These are phyloP conservation scores for Fabrea salina DNA, from an alignment of 169 alveolate species.

Conservation along the genomic window DNA sequence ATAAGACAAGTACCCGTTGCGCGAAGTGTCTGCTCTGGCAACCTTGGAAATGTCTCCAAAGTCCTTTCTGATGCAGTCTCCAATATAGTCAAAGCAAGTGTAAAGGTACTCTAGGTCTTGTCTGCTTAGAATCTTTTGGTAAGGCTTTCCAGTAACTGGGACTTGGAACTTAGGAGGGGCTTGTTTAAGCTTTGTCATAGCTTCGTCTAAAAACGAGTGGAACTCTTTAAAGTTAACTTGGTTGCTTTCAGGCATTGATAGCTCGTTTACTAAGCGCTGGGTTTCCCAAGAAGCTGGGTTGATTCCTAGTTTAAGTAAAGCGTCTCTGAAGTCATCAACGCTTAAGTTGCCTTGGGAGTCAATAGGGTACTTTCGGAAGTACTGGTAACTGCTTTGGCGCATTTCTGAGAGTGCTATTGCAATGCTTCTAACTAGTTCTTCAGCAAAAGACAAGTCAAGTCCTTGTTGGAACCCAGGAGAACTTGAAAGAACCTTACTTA, in stretches of 20 bases:
- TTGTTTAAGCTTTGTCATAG: not conserved
- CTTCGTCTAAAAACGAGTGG: not conserved
- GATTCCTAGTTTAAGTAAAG: constrained; percentile 21
- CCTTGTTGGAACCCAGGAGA: not conserved
- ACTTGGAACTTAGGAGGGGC: not conserved
- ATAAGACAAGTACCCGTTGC: not conserved
- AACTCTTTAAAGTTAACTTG: not conserved
- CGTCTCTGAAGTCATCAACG: constrained; percentile 21
- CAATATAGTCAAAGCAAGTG: constrained; percentile 2
- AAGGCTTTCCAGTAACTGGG: not conserved
- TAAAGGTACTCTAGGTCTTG: not conserved
- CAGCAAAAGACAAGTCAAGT: constrained; percentile 2
- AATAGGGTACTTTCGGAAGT: not conserved
- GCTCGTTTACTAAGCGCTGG: constrained; percentile 11
- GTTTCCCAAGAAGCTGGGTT: constrained; percentile 13
- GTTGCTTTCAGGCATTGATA: not conserved
- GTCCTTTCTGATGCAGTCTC: not conserved
- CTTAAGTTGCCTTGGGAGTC: not conserved
- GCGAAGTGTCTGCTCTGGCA: not conserved
- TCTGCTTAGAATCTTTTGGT: not conserved
- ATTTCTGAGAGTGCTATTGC: not conserved
- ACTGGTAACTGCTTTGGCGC: not conserved
- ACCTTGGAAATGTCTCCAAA: not conserved
- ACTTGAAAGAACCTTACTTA: not conserved
- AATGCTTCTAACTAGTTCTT: not conserved